Percentiles rank a stretch among this genome's conserved stretches.
Conservation (phyloP, 768 basidiomycete genomes). For the Russula sp. region DNA sequence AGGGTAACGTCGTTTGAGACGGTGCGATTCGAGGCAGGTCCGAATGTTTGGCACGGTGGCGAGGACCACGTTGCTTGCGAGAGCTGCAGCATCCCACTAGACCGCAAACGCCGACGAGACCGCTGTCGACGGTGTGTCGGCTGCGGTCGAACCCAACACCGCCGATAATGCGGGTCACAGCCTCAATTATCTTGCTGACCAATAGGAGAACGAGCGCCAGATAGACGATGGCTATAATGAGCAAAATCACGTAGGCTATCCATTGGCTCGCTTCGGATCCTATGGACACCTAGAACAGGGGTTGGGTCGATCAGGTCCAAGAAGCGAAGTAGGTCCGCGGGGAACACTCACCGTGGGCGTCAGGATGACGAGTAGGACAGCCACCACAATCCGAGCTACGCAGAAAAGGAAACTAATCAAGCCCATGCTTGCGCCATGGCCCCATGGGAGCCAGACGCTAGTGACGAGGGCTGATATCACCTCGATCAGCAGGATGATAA, state of each 20-base stretch:
- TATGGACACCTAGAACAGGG: conserved; percentile 61
- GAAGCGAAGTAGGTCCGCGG: background rate
- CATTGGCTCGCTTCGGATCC: conserved; percentile 76
- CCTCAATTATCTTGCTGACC: conserved; percentile 78
- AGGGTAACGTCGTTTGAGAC: conserved; percentile 16
- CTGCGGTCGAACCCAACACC: conserved; percentile 80
- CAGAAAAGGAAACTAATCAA: conserved; percentile 90
- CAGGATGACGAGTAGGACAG: conserved; percentile 85
- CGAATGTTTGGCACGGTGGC: conserved; percentile 18
- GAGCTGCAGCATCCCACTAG: conserved; percentile 60
- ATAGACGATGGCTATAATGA: conserved; percentile 77
- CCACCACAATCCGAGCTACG: conserved; percentile 82
- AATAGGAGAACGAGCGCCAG: conserved; percentile 79
- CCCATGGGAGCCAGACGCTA: conserved; percentile 95
- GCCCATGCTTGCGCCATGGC: conserved; percentile 94
- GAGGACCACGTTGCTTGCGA: conserved; percentile 26
- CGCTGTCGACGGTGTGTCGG: conserved; percentile 70
- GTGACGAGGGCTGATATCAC: conserved; percentile 82
- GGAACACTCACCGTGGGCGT: conserved; percentile 63
- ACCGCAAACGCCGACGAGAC: conserved; percentile 78
- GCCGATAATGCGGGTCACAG: conserved; percentile 66
- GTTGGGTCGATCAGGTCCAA: conserved; percentile 11
- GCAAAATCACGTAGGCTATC: conserved; percentile 89
- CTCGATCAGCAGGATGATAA: conserved; percentile 85
- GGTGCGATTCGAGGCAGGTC: conserved; percentile 11